Evolutionary conservation across 2,329 filamentous ascomycete species (phyloP).

Genomic region (Exophiala aquamarina): DNA sequence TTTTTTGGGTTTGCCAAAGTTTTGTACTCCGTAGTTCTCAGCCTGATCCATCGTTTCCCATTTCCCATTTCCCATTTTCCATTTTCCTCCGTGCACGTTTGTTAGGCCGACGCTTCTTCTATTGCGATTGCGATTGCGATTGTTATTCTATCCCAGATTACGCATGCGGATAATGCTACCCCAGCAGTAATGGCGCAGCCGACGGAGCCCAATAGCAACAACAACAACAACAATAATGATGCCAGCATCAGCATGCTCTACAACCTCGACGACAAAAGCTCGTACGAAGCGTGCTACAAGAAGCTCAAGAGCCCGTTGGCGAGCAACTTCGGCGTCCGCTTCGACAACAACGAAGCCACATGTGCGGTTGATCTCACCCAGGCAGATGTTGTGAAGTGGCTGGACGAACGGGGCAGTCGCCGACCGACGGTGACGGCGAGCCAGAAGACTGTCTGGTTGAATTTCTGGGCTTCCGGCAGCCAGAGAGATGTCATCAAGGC

Average conservation of each 20-base stretch:
- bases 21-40: too few relatives aligned
- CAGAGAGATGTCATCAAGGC: constrained; percentile 12
- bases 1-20: too few relatives aligned
- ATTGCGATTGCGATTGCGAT: too few relatives aligned
- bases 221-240: background rate
- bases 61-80: too few relatives aligned
- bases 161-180: too few relatives aligned
- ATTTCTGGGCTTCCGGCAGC: constrained; percentile 20
- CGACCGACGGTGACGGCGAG: constrained; percentile 1
- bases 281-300: constrained; percentile 34
- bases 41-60: too few relatives aligned
- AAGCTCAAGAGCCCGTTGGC: constrained; percentile 34
- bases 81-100: too few relatives aligned
- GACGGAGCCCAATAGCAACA: background rate
- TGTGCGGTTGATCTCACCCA: constrained; percentile 38
- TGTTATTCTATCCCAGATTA: too few relatives aligned
- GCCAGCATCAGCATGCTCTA: constrained; percentile 8
- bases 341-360: constrained; percentile 43
- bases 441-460: constrained; percentile 19
- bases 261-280: constrained; percentile 38
- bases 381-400: constrained; percentile 9
- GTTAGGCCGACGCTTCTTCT: too few relatives aligned
- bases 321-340: constrained; percentile 44
- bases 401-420: background rate
- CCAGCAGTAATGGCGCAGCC: too few relatives aligned